Percentiles rank a stretch among this genome's conserved stretches.
Evolutionary conservation across 2,329 filamentous ascomycete species (phyloP).

Genomic region (Fusarium equiseti): DNA sequence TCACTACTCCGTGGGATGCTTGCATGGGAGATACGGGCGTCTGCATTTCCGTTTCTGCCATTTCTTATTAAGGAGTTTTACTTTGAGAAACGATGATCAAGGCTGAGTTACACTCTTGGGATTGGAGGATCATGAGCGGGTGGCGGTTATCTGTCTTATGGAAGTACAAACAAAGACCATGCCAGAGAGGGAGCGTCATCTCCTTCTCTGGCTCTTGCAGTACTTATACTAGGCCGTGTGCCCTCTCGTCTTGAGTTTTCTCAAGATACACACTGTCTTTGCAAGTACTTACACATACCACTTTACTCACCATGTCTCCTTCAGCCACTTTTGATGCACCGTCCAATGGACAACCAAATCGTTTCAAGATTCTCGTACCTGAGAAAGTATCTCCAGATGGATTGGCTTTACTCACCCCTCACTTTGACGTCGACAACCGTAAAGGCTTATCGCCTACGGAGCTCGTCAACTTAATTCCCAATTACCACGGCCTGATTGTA

Average conservation of each 20-base stretch:
- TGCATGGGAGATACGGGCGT: slow-evolving; percentile 26
- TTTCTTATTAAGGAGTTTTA: slow-evolving; percentile 37
- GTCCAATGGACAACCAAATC: slow-evolving; percentile 24
- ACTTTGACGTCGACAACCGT: slow-evolving; percentile 77
- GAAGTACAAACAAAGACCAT: slow-evolving; percentile 23
- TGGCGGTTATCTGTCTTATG: slow-evolving; percentile 34
- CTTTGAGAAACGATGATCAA: slow-evolving; percentile 33
- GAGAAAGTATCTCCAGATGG: slow-evolving; percentile 87
- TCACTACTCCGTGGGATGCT: slow-evolving; percentile 24
- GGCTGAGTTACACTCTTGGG: slow-evolving; percentile 23
- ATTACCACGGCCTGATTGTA: slow-evolving; percentile 82
- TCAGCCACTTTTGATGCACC: slow-evolving; percentile 44
- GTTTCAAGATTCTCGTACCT: slow-evolving; percentile 73
- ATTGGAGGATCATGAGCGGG: slow-evolving; percentile 31
- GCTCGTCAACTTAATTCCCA: slow-evolving; percentile 73
- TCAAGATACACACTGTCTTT: slow-evolving; percentile 23
- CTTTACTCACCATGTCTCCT: slow-evolving; percentile 45
- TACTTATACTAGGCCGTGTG: slow-evolving; percentile 33
- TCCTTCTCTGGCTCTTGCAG: slow-evolving; percentile 2
- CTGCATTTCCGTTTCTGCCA: slow-evolving; percentile 20
- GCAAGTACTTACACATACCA: slow-evolving; percentile 17
- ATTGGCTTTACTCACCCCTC: slow-evolving; percentile 73
- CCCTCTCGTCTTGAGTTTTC: slow-evolving; percentile 17
- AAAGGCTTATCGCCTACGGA: slow-evolving; percentile 72
- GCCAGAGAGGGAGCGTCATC: slow-evolving; percentile 36